Evolutionary conservation across 129 eudicot genomes (phyloP).

Genomic region (Gnaphalium uliginosum): DNA sequence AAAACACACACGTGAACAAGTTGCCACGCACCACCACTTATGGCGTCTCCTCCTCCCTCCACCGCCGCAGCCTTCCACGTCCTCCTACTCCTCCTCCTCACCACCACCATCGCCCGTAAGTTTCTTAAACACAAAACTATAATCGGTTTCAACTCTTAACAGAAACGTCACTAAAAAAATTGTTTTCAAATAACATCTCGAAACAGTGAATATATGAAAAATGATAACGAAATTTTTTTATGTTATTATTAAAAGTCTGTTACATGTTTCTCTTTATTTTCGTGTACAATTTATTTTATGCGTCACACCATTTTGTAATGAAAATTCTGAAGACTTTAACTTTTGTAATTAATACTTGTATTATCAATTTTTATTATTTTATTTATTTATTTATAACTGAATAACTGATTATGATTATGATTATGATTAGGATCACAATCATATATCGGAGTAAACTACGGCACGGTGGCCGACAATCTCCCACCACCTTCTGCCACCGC

Average conservation of each 20-base stretch:
- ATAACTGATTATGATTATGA: background rate
- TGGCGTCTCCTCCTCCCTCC: conserved; percentile 35
- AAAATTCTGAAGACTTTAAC: no score
- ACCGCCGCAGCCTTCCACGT: conserved; percentile 6
- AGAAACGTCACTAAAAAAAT: background rate
- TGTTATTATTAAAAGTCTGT: no score
- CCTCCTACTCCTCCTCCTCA: conserved; percentile 34
- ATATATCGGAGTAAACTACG: conserved; percentile 72
- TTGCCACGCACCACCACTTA: conserved; percentile 22
- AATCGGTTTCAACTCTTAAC: background rate
- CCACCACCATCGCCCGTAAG: conserved; percentile 42
- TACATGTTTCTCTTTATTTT: background rate
- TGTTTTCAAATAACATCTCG: background rate
- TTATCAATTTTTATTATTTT: background rate
- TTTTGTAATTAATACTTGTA: no score
- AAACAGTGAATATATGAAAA: no score
- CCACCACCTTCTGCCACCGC: conserved; percentile 75
- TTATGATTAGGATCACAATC: conserved; percentile 49
- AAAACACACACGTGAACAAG: conserved; percentile 31
- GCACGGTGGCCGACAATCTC: conserved; percentile 72
- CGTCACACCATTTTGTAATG: background rate
- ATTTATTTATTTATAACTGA: background rate
- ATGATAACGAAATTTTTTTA: no score
- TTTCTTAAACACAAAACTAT: background rate
- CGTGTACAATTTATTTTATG: background rate